Conservation (phyloP, 2,329 filamentous ascomycete genomes). For the Seiridium cupressi region DNA sequence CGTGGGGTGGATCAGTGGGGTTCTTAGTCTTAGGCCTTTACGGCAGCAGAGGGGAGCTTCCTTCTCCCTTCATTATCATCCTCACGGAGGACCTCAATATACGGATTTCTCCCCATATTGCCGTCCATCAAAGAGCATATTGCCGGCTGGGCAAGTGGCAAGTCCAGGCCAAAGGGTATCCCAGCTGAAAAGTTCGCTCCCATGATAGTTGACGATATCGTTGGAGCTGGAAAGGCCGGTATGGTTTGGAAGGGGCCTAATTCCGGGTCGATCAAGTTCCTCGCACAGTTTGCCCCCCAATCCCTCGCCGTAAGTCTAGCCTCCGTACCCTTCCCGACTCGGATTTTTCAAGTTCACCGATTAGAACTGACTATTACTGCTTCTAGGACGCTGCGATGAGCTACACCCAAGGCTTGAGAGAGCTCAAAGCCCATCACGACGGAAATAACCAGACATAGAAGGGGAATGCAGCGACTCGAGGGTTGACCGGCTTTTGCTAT, state of each 20-base stretch:
- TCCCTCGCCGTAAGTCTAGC: neutral
- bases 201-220: conserved; percentile 12
- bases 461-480: neutral
- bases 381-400: conserved; percentile 6
- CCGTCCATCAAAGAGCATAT: conserved; percentile 17
- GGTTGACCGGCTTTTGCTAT: neutral
- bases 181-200: conserved; percentile 13
- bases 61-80: too few species aligned
- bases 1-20: too few species aligned
- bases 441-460: neutral
- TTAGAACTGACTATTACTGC: neutral
- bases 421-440: conserved; percentile 4
- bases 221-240: conserved; percentile 9
- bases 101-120: too few species aligned
- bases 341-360: too few species aligned
- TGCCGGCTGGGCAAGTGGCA: conserved; percentile 16
- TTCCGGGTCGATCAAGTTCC: conserved; percentile 10
- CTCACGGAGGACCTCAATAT: too few species aligned
- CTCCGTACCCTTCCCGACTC: too few species aligned
- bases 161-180: conserved; percentile 12
- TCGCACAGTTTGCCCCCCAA: neutral
- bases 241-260: conserved; percentile 16
- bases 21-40: too few species aligned
- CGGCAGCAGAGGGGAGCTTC: too few species aligned
- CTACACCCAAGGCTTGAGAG: conserved; percentile 4